Percentiles rank a stretch among this genome's conserved stretches.
phyloP scores from a whole-genome alignment of 768 basidiomycete genomes.

The Hemileccinum rubropunctum region DNA sequence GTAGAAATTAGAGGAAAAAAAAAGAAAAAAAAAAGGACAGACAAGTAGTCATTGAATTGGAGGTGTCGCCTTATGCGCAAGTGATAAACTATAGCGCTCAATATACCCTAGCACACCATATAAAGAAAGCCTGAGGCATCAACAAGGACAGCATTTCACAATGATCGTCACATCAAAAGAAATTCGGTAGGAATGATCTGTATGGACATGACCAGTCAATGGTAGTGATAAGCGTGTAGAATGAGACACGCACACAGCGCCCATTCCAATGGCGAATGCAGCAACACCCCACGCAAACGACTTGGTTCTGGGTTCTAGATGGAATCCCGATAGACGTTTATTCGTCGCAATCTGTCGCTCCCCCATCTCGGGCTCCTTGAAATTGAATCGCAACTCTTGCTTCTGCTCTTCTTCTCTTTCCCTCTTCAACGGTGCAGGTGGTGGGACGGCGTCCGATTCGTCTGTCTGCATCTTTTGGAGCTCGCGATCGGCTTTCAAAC shows the following conservation, averaged over 20 bases:
- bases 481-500: slow-evolving; percentile 64
- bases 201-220: background rate
- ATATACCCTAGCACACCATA: slow-evolving; percentile 20
- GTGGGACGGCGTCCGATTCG: slow-evolving; percentile 13
- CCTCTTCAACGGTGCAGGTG: slow-evolving; percentile 43
- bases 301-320: slow-evolving; percentile 65
- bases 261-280: slow-evolving; percentile 79
- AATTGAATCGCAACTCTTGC: slow-evolving; percentile 55
- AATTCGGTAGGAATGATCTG: slow-evolving; percentile 60
- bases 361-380: slow-evolving; percentile 65
- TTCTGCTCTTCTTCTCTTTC: slow-evolving; percentile 42
- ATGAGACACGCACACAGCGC: slow-evolving; percentile 64
- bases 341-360: slow-evolving; percentile 62
- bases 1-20: background rate
- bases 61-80: slow-evolving; percentile 20
- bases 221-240: background rate
- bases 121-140: slow-evolving; percentile 1
- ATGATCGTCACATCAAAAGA: slow-evolving; percentile 43
- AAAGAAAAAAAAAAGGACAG: background rate
- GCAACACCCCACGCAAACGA: slow-evolving; percentile 81
- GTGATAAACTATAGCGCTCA: slow-evolving; percentile 6
- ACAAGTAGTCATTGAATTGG: background rate
- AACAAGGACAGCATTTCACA: slow-evolving; percentile 11
- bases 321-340: slow-evolving; percentile 54
- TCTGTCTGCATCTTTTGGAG: slow-evolving; percentile 26